phyloP scores from a whole-genome alignment of 495 filamentous ascomycete species.

The Patellaria atrata region DNA sequence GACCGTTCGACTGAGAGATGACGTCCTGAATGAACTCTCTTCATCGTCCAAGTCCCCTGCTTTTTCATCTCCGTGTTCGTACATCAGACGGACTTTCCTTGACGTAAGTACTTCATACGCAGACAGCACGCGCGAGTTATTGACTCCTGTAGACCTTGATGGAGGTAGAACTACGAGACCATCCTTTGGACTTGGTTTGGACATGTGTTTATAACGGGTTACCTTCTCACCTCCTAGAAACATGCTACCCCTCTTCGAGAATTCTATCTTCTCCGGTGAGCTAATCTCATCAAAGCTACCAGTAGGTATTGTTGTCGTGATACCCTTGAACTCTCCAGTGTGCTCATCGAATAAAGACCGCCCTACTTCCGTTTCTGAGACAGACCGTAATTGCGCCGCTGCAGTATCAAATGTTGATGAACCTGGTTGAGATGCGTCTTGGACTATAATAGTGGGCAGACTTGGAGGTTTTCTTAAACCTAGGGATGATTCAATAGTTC shows the following conservation, averaged over 20 bases:
- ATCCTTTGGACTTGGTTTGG: too few species aligned
- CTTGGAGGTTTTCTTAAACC: constrained; percentile 18
- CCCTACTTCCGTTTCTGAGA: not conserved
- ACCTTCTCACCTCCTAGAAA: constrained; percentile 43
- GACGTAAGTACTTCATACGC: constrained; percentile 76
- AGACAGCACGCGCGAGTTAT: constrained; percentile 40
- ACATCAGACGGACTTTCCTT: constrained; percentile 81
- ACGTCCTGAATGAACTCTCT: constrained; percentile 44
- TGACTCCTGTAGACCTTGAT: constrained; percentile 25
- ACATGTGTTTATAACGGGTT: too few species aligned
- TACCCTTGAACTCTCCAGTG: constrained; percentile 32
- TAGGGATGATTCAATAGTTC: constrained; percentile 22
- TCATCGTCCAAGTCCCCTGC: constrained; percentile 37
- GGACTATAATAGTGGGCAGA: constrained; percentile 28
- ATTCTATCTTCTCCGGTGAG: constrained; percentile 35
- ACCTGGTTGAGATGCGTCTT: constrained; percentile 13
- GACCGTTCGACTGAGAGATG: too few species aligned
- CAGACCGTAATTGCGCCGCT: not conserved
- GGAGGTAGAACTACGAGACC: too few species aligned
- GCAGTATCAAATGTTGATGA: constrained; percentile 4
- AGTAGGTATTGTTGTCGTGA: constrained; percentile 43
- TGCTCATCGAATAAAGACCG: not conserved
- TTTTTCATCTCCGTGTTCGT: constrained; percentile 54
- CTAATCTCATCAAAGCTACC: constrained; percentile 38
- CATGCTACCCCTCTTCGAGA: constrained; percentile 51